phyloP scores from a whole-genome alignment of 768 basidiomycete species.

The Kockovaella imperatae region DNA sequence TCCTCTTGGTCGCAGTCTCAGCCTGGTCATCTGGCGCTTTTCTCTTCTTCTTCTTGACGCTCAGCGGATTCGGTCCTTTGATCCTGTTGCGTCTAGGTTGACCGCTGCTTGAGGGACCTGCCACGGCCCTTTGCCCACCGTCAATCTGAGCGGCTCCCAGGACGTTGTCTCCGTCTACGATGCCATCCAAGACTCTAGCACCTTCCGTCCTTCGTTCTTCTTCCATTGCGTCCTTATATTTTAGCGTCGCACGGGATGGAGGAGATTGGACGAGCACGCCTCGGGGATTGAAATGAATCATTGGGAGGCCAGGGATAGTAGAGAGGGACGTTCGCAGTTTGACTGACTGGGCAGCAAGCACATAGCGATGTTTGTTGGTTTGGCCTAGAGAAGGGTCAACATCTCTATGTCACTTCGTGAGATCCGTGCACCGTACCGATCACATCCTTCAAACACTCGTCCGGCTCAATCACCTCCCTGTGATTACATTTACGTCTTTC shows the following conservation, averaged over 20 bases:
- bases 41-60: slow-evolving; percentile 68
- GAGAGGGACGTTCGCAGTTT: slow-evolving; percentile 64
- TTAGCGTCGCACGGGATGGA: slow-evolving; percentile 67
- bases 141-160: slow-evolving; percentile 7
- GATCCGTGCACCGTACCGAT: slow-evolving; percentile 62
- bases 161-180: slow-evolving; percentile 26
- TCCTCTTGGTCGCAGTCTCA: background rate
- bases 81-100: slow-evolving; percentile 58
- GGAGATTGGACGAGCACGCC: slow-evolving; percentile 90
- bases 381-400: slow-evolving; percentile 21
- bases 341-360: slow-evolving; percentile 74
- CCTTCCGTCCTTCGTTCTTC: slow-evolving; percentile 51
- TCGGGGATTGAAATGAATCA: slow-evolving; percentile 76
- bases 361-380: slow-evolving; percentile 85
- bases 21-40: background rate
- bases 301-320: slow-evolving; percentile 70
- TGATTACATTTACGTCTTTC: slow-evolving; percentile 95
- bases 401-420: slow-evolving; percentile 51
- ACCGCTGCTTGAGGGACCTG: slow-evolving; percentile 3
- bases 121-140: background rate
- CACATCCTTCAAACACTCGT: slow-evolving; percentile 73
- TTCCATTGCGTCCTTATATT: slow-evolving; percentile 59
- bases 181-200: slow-evolving; percentile 8
- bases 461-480: slow-evolving; percentile 67
- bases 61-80: slow-evolving; percentile 86